phyloP scores from a whole-genome alignment of 306 rosid genomes.

The Datisca glomerata region DNA sequence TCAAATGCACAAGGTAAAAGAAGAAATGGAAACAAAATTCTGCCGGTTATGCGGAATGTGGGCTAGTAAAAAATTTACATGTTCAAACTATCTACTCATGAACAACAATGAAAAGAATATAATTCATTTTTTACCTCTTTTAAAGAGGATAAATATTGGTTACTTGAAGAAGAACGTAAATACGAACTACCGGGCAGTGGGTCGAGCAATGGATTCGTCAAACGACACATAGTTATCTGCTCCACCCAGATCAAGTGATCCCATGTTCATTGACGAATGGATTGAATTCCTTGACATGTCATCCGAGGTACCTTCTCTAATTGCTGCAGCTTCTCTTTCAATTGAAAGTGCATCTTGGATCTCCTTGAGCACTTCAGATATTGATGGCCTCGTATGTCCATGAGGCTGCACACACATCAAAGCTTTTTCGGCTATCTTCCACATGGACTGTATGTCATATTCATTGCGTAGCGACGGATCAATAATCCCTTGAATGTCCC shows the following conservation, averaged over 20 bases:
- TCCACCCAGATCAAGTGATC: constrained; percentile 55
- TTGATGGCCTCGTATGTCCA: constrained; percentile 80
- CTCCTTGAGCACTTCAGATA: constrained; percentile 93
- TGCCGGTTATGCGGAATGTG: too few relatives aligned
- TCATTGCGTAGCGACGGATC: constrained; percentile 53
- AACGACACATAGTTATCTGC: constrained; percentile 51
- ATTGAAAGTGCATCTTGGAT: constrained; percentile 80
- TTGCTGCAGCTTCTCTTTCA: constrained; percentile 44
- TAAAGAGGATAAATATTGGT: too few relatives aligned
- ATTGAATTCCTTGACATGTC: constrained; percentile 25
- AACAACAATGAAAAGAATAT: too few relatives aligned
- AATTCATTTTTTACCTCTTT: too few relatives aligned
- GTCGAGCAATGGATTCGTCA: constrained; percentile 68
- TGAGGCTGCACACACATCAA: constrained; percentile 92
- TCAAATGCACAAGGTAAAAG: too few relatives aligned
- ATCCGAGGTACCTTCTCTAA: constrained; percentile 23
- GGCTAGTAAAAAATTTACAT: too few relatives aligned
- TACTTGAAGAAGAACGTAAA: too few relatives aligned
- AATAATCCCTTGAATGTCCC: constrained; percentile 89
- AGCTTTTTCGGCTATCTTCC: constrained; percentile 99
- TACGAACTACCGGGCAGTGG: constrained; percentile 49
- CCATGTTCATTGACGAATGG: constrained; percentile 58
- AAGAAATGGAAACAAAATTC: too few relatives aligned
- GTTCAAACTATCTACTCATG: too few relatives aligned
- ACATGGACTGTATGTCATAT: constrained; percentile 85